Evolutionary conservation across 139 green algal species (phyloP).

Genomic region (Pedinophyceae sp.): DNA sequence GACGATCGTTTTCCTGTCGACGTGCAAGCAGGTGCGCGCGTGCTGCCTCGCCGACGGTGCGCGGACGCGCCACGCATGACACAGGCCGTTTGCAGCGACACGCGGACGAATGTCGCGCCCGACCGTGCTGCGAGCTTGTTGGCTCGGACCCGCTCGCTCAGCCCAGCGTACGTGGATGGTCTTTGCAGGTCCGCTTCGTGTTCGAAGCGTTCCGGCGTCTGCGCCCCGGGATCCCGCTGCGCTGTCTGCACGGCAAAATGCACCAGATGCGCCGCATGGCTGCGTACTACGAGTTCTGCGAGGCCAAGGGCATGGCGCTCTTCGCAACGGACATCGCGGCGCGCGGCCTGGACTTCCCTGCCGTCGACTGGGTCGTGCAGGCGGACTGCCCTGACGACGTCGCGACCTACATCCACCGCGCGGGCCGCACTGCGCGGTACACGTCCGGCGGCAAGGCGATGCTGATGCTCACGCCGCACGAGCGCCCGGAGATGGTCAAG

Average conservation of each 20-base stretch:
- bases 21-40: conserved; percentile 87
- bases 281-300: conserved; percentile 66
- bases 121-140: no score
- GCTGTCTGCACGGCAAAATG: conserved; percentile 83
- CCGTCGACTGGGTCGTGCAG: conserved; percentile 84
- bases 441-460: conserved; percentile 41
- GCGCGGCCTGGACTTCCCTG: conserved; percentile 77
- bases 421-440: conserved; percentile 64
- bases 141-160: no score
- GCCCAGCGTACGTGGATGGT: no score
- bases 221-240: conserved; percentile 71
- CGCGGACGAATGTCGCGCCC: no score
- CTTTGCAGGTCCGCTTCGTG: conserved; percentile 68
- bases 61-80: not conserved
- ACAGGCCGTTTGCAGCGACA: not conserved
- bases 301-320: conserved; percentile 50
- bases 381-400: conserved; percentile 88
- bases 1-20: conserved; percentile 86
- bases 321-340: conserved; percentile 88
- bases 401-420: conserved; percentile 85
- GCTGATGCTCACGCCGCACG: conserved; percentile 55
- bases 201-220: conserved; percentile 79
- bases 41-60: not conserved
- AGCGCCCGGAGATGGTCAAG: conserved; percentile 40
- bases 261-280: conserved; percentile 83